Evolutionary conservation across 805 yeast species (phyloP).

Genomic region (Yarrowia osloensis): DNA sequence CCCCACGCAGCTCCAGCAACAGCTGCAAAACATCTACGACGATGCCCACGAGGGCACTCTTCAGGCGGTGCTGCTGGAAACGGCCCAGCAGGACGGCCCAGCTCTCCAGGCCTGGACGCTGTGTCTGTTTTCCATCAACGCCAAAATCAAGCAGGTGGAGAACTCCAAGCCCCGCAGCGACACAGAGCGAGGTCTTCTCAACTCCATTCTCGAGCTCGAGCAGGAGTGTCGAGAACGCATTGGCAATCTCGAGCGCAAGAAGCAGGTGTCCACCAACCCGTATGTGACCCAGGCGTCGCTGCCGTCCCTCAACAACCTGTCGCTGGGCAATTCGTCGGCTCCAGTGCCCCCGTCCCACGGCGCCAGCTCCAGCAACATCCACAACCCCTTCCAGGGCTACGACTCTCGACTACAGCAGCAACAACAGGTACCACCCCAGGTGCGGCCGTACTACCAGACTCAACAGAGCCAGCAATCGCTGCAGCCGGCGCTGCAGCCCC

Average conservation of each 20-base stretch:
- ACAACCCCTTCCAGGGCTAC: slow-evolving; percentile 18
- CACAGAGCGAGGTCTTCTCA: slow-evolving; percentile 42
- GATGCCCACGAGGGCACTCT: slow-evolving; percentile 48
- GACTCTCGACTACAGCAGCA: slow-evolving; percentile 26
- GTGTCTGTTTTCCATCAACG: slow-evolving; percentile 42
- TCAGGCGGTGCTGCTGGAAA: slow-evolving; percentile 45
- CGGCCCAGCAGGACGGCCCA: slow-evolving; percentile 42
- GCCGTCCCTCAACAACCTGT: not conserved
- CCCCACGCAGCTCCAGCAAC: slow-evolving; percentile 31
- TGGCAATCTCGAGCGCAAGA: slow-evolving; percentile 36
- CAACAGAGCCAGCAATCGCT: slow-evolving; percentile 4
- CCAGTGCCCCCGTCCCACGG: not conserved
- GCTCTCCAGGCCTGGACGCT: slow-evolving; percentile 45
- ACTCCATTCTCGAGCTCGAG: slow-evolving; percentile 45
- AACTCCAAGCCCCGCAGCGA: slow-evolving; percentile 41
- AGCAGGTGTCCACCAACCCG: slow-evolving; percentile 35
- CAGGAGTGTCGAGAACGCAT: slow-evolving; percentile 47
- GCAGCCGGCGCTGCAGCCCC: not conserved
- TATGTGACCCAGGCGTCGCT: slow-evolving; percentile 34
- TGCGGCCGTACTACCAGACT: slow-evolving; percentile 20
- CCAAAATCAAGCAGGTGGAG: slow-evolving; percentile 41
- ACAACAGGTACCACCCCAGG: slow-evolving; percentile 5
- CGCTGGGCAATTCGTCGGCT: slow-evolving; percentile 7
- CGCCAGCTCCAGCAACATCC: slow-evolving; percentile 17
- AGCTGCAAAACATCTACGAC: slow-evolving; percentile 45